Conservation (phyloP, 2,329 filamentous ascomycete species). For the Neospermospora avenae region DNA sequence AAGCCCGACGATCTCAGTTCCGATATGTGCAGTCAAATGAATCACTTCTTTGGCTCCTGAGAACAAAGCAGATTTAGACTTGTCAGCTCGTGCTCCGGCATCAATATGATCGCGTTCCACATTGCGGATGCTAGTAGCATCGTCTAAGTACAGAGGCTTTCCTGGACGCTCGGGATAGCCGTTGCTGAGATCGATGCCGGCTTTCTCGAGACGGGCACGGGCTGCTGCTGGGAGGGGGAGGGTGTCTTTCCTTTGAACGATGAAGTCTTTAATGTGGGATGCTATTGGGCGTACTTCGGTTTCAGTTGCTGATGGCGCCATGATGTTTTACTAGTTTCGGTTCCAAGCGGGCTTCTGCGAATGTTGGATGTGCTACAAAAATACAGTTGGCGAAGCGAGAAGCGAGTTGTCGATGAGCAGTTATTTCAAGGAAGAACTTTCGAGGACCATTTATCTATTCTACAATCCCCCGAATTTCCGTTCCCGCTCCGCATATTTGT, state of each 20-base stretch:
- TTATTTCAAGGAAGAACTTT: neutral
- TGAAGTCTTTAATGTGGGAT: constrained; percentile 60
- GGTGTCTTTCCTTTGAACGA: constrained; percentile 59
- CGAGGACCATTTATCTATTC: neutral
- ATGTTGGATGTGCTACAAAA: neutral
- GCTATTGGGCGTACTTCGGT: constrained; percentile 54
- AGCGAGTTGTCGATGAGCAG: neutral
- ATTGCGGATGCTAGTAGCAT: constrained; percentile 63
- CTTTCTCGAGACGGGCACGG: constrained; percentile 59
- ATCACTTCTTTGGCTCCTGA: constrained; percentile 61
- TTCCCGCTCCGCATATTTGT: neutral
- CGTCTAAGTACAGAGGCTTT: constrained; percentile 65
- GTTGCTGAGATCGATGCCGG: constrained; percentile 64
- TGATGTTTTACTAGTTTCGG: constrained; percentile 27
- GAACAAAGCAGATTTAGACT: constrained; percentile 58
- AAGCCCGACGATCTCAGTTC: constrained; percentile 41
- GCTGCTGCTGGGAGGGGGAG: constrained; percentile 58
- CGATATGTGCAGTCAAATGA: constrained; percentile 42
- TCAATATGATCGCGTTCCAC: constrained; percentile 55
- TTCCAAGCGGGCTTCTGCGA: neutral
- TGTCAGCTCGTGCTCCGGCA: constrained; percentile 61
- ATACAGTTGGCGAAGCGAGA: neutral
- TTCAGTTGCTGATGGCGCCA: constrained; percentile 41
- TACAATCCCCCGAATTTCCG: neutral
- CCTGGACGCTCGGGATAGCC: constrained; percentile 71